Evolutionary conservation across 1,139 yeast genomes (phyloP).

Genomic region (Suhomyces yuchorum): DNA sequence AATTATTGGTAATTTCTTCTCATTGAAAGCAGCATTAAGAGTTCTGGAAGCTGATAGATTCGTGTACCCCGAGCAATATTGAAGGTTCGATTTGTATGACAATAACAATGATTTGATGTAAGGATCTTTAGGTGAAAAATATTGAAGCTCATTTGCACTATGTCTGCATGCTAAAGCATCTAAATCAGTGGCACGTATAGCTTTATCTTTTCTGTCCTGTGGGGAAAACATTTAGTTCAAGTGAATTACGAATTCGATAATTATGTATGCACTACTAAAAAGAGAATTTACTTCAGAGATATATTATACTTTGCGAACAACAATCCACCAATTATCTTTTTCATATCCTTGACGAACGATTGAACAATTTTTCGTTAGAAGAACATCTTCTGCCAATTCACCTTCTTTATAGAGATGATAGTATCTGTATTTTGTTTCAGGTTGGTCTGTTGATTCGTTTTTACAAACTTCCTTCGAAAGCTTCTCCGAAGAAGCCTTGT

Average conservation of each 20-base stretch:
- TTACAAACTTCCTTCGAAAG: background rate
- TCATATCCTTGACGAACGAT: slow-evolving; percentile 82
- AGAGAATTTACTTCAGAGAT: background rate
- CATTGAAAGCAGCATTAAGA: slow-evolving; percentile 41
- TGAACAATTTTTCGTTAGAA: slow-evolving; percentile 61
- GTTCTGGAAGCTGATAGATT: slow-evolving; percentile 44
- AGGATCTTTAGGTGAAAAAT: slow-evolving; percentile 54
- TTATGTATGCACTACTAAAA: background rate
- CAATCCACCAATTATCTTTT: slow-evolving; percentile 89
- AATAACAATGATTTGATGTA: slow-evolving; percentile 46
- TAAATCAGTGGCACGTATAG: slow-evolving; percentile 71
- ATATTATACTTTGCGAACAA: slow-evolving; percentile 27
- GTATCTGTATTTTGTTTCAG: slow-evolving; percentile 69
- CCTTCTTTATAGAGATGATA: slow-evolving; percentile 86
- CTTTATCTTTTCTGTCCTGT: slow-evolving; percentile 44
- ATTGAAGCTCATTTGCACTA: slow-evolving; percentile 56
- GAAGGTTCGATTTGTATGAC: slow-evolving; percentile 41
- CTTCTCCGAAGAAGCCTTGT: background rate
- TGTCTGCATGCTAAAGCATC: slow-evolving; percentile 82
- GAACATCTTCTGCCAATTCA: slow-evolving; percentile 72
- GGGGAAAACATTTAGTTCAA: slow-evolving; percentile 36
- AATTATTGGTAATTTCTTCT: slow-evolving; percentile 73
- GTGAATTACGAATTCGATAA: background rate
- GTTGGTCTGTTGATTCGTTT: slow-evolving; percentile 11
- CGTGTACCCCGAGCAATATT: slow-evolving; percentile 43